Conservation (phyloP, 495 filamentous ascomycete genomes). For the Xanthoparmelia taractica region DNA sequence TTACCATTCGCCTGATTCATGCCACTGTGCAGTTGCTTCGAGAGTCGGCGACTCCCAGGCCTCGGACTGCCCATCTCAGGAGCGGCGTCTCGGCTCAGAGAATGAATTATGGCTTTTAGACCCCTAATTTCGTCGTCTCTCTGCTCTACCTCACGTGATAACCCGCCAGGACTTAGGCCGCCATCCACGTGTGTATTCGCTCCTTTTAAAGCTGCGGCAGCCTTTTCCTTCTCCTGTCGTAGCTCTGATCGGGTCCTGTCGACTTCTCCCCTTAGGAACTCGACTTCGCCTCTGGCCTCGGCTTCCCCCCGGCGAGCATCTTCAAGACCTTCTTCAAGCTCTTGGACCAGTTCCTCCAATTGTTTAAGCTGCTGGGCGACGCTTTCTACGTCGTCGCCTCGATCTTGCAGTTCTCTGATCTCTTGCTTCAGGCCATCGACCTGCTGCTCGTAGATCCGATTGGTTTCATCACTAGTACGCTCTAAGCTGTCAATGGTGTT, state of each 20-base stretch:
- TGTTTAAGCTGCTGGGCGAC: conserved; percentile 89
- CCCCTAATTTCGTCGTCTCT: conserved; percentile 96
- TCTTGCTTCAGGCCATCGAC: conserved; percentile 85
- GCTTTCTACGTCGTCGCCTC: conserved; percentile 80
- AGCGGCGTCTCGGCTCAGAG: conserved; percentile 66
- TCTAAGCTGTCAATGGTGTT: conserved; percentile 96
- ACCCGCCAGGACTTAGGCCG: conserved; percentile 42
- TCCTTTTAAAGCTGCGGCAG: conserved; percentile 53
- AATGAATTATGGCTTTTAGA: conserved; percentile 95
- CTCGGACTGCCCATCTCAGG: conserved; percentile 36
- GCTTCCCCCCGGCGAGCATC: conserved; percentile 95
- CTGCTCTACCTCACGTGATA: conserved; percentile 71
- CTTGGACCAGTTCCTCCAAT: conserved; percentile 89
- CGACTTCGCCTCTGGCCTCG: conserved; percentile 90
- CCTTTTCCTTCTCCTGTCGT: conserved; percentile 81
- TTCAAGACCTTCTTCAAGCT: conserved; percentile 93
- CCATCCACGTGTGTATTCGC: conserved; percentile 45
- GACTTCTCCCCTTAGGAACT: conserved; percentile 92
- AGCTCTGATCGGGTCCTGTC: conserved; percentile 88
- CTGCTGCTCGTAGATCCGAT: conserved; percentile 91
- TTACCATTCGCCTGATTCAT: conserved; percentile 32
- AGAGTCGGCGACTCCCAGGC: conserved; percentile 28
- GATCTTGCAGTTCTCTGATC: conserved; percentile 69
- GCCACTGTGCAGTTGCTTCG: conserved; percentile 37
- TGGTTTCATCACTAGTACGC: conserved; percentile 91